phyloP scores from a whole-genome alignment of 1,284 basidiomycete species.

The Apiotrichum akiyoshidainum region DNA sequence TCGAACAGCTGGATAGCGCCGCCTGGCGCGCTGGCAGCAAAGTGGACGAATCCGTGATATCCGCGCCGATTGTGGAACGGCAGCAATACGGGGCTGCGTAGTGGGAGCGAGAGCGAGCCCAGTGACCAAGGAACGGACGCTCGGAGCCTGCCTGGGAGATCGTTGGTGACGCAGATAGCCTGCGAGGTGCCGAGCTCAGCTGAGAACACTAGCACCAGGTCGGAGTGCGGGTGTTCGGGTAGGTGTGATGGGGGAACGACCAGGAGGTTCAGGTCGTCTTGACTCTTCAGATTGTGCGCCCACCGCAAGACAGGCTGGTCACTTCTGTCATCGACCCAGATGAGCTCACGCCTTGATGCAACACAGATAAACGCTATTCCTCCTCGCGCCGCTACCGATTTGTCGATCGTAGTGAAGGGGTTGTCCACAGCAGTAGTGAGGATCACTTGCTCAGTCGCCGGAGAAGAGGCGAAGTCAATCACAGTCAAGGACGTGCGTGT shows the following conservation, averaged over 20 bases:
- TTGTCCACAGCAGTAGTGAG: no score
- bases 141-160: neutral
- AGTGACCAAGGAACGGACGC: neutral
- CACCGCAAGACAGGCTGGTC: neutral
- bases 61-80: neutral
- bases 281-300: no score
- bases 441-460: neutral
- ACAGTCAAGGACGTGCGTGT: conserved; percentile 20
- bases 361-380: no score
- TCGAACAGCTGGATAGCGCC: neutral
- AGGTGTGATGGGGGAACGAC: neutral
- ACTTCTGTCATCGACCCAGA: neutral
- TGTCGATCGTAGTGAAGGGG: no score
- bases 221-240: neutral
- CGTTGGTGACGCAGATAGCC: neutral
- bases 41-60: neutral
- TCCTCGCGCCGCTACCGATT: no score
- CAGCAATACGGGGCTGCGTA: neutral
- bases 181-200: neutral
- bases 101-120: neutral
- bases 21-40: neutral
- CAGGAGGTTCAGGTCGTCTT: conserved; percentile 22
- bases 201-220: neutral
- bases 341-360: no score
- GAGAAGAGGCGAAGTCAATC: conserved; percentile 24